These are phyloP conservation scores for Dendrothele bispora DNA, from an alignment of 768 basidiomycete genomes.

Conservation along the genomic window DNA sequence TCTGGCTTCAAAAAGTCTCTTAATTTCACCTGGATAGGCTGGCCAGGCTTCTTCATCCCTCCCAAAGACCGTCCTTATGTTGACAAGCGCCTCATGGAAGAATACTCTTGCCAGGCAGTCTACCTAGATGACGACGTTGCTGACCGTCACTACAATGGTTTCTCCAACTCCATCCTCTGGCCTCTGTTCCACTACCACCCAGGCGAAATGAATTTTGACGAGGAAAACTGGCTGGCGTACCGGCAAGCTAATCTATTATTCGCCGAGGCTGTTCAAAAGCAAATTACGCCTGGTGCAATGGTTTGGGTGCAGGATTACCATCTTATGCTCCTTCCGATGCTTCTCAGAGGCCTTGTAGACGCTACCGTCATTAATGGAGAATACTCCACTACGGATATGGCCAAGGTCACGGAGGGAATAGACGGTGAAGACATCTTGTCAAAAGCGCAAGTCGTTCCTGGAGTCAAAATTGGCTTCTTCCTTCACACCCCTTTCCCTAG, in stretches of 20 bases:
- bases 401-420: constrained; percentile 72
- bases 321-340: constrained; percentile 96
- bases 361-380: constrained; percentile 58
- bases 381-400: constrained; percentile 59
- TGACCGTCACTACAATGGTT: constrained; percentile 97
- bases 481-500: constrained; percentile 98
- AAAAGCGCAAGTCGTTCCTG: constrained; percentile 43
- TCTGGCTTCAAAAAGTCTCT: constrained; percentile 98
- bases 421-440: constrained; percentile 45
- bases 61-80: constrained; percentile 87
- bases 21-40: constrained; percentile 97
- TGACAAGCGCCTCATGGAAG: constrained; percentile 89
- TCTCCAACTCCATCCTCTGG: constrained; percentile 99
- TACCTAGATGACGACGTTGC: constrained; percentile 98
- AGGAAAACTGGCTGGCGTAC: constrained; percentile 97
- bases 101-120: constrained; percentile 96
- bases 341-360: constrained; percentile 86
- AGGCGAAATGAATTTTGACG: constrained; percentile 99
- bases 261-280: constrained; percentile 82
- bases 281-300: constrained; percentile 85
- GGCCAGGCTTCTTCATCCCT: constrained; percentile 94
- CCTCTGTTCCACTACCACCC: constrained; percentile 99
- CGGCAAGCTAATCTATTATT: constrained; percentile 95
- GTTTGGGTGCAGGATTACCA: constrained; percentile 99
- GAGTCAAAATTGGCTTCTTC: constrained; percentile 97